Evolutionary conservation across 768 basidiomycete species (phyloP), one percentile per base, ranked within the genome.

Genomic region (Lactifluus subvellereus): DNA sequence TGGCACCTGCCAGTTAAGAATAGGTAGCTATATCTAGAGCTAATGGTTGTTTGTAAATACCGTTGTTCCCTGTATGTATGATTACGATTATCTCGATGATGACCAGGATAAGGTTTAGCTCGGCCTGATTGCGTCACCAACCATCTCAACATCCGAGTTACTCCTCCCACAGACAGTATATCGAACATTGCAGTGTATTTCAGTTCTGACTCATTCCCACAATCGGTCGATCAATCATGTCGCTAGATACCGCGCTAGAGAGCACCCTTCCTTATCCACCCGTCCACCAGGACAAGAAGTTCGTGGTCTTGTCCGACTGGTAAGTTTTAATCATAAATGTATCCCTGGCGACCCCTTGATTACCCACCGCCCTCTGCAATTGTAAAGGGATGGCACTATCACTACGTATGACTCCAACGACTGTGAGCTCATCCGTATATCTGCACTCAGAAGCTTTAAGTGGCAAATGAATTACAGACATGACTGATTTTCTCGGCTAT

Each of bases 361-460:
- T 6, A 20, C n/a, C 38, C 13, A 38, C 11, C 13, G 13, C 70
- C 45, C 22, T 18, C 42, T 16, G 20, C 35, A n/a, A 16, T 1
- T 22, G 4, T n/a, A 6, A 72, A 91, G 90, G 91, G 90, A 93
- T 77, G 90, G 90, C 69, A 98, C 94, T 16, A 96, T 98, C 76
- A 96, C 94, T 3, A 93, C 83, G 45, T 84, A 82, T 70, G 94
- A 98, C 72, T 93, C 91, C 6, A 98, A 98, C 73, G 94, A 97
- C 70, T 94, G 89, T 93, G 71, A 65, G 85, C 69, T 13, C 13
- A 35, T 37, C 35, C 37, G 54, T 42, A 48, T 67, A 16, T 22
- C 43, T 56, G 13, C 18, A 16, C 13, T 35, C 13, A 4, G 45
- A 54, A 11, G 20, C 27, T 27, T 49, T 18, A 3, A 30, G 32